Base-by-base conservation (phyloP, 352 stramenopile species). In the Elongisporangium anandrum region DNA sequence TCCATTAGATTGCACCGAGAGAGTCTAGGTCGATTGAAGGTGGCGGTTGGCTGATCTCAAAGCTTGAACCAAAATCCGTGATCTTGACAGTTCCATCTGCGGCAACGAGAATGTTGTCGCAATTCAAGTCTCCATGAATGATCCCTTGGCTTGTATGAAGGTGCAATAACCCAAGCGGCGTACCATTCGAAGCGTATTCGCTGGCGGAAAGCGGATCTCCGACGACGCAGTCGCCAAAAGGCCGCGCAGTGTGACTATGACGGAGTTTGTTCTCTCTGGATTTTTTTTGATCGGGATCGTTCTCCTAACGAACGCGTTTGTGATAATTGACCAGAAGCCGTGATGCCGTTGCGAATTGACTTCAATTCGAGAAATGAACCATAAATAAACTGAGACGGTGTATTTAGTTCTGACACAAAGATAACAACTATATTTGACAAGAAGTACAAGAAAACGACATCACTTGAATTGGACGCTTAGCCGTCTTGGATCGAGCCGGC, bases 81-180 rank as follows among this genome's bases (percentile, higher is more conserved):
- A 41, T 41, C 9, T 41, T 41, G 5, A 8, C 29, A 2, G 9
- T 2, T 41, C 29, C 29, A 41, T 13, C 29, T 2, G 29, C 29
- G 13, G 29, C 4, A 41, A 41, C 29, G 13, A 41, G 5, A 41
- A 41, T 41, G 9, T 63, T 22, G 41, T 60, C 1, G 51, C 63
- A 59, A 51, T 70, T 73, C 5, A 66, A 16, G 23, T 70, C 59
- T 47, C 61, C 65, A 55, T 66, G 66, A 7, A 39, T 49, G 0
- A 48, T 7, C 17, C 19, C 52, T 10, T 55, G 53, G 0, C 60
- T 15, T 2, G 59, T 45, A 20, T 84, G 77, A 10, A 88, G 52
- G 72, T 96, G 97, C 24, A 79, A 77, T 10, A 98, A 69, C 0
- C 70, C 81, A 2, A 64, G 13, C 6, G 68, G 29, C 6, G 29